Base-by-base conservation (phyloP, 345 rosid species). In the Diplotaxis tenuifolia region DNA sequence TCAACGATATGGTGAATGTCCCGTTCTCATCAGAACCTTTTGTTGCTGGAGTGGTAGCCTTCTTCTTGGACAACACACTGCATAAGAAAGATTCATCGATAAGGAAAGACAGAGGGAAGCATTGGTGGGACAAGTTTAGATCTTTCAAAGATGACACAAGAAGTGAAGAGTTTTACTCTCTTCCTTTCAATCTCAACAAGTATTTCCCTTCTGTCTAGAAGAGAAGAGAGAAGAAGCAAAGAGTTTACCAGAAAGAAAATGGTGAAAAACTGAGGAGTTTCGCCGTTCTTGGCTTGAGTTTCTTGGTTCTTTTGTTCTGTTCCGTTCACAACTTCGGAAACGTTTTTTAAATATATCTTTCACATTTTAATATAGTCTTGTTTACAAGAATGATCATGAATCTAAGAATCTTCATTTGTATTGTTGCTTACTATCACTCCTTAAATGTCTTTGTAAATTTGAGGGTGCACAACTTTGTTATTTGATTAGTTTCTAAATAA, bases 81-180 rank as follows among this genome's bases (percentile, higher is more conserved):
- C 89, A 83, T 74, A 78, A 70, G 71, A 90, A 70, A 74, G 90
- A 84, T 5, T 49, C 68, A 29, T 21, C 74, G 28, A 70, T 84
- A 65, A 86, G 89, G 88, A 96, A 92, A 79, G 99, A 96, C 85
- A 34, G 98, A 67, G 99, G 99, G 25, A 89, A 83, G 84, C 94
- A 90, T 69, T 96, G 99, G 99, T 92, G 99, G 99, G 92, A 84
- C 82, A 96, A 75, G 72, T 96, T 89, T 84, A 63, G 80, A 78
- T 75, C 88, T 9, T 96, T 78, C 88, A 76, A 88, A 76, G 86
- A 87, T 6, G 99, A 95, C 56, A 8, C 86, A 3, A 90, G 98
- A 81, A 96, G 88, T 61, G 88, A 82, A 42, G 99, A 96, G 45
- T 96, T 90, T 76, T 96, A 96, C 71, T 89, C 98, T 59, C 83